Conservation (phyloP, 202 grass and related monocot genomes). For the Brachypodium distachyon region DNA sequence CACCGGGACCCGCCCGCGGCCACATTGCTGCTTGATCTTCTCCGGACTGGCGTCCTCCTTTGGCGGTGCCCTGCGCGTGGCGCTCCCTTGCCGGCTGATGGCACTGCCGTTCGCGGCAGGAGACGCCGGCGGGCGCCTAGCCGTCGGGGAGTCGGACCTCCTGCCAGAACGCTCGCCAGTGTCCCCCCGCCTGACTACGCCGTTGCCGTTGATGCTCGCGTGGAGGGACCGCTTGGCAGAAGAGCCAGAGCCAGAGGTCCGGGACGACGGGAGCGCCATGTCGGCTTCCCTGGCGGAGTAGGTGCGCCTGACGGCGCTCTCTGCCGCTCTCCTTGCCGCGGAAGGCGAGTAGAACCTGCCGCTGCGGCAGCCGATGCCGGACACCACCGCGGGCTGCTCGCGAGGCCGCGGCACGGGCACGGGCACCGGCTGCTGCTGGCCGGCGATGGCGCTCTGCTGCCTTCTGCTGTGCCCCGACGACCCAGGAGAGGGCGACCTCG, state of each 20-base stretch:
- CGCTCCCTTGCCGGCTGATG: not conserved
- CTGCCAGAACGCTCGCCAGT: constrained; percentile 26
- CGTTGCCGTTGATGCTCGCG: not conserved
- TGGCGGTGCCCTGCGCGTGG: not conserved
- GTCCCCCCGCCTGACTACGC: constrained; percentile 9
- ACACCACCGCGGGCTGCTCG: constrained; percentile 37
- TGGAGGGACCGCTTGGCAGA: constrained; percentile 19
- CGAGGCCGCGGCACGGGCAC: not conserved
- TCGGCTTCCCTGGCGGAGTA: constrained; percentile 33
- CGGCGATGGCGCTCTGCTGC: not conserved
- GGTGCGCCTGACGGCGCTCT: constrained; percentile 25
- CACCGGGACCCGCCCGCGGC: not conserved
- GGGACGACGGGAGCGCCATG: constrained; percentile 13
- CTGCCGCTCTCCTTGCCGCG: constrained; percentile 26
- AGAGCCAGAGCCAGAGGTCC: too few species aligned
- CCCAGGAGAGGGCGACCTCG: constrained; percentile 28
- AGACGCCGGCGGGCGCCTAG: constrained; percentile 5
- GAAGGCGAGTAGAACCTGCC: constrained; percentile 43
- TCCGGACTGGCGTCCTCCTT: not conserved
- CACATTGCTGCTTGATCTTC: not conserved
- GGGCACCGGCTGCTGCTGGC: not conserved
- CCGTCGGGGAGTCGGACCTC: constrained; percentile 23
- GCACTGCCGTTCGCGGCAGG: not conserved
- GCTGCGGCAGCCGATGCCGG: constrained; percentile 35
- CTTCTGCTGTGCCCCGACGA: not conserved